phyloP scores from a whole-genome alignment of 257 asterid genomes.

The Anisodus acutangulus region DNA sequence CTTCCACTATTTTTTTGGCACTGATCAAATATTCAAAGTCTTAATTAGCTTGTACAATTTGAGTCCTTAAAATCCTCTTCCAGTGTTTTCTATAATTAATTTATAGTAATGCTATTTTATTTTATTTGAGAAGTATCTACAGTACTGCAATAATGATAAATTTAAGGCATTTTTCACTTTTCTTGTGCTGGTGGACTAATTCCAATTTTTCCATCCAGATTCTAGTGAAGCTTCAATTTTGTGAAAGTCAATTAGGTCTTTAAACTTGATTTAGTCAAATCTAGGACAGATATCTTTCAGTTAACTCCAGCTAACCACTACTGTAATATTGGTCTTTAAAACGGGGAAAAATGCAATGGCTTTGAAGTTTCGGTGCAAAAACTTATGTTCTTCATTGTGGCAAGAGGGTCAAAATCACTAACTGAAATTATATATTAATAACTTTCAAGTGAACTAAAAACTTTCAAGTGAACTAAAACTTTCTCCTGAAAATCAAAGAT shows the following conservation, averaged over 20 bases:
- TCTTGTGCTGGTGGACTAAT: slow-evolving; percentile 25
- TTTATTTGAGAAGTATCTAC: not conserved
- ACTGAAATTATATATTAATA: not conserved
- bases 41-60: not conserved
- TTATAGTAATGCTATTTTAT: not conserved
- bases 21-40: not conserved
- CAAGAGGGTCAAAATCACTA: not conserved
- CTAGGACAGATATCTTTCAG: not conserved
- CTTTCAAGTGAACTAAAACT: not conserved
- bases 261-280: not conserved
- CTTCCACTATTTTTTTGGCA: slow-evolving; percentile 7
- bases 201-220: not conserved
- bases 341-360: not conserved
- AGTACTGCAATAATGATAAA: slow-evolving; percentile 1
- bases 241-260: not conserved
- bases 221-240: not conserved
- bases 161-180: not conserved
- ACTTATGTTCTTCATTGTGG: not conserved
- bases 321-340: not conserved
- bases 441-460: not conserved
- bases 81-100: not conserved
- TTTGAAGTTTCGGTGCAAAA: not conserved
- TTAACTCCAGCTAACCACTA: not conserved
- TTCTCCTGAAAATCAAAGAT: not conserved
- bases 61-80: slow-evolving; percentile 1